Percentiles rank a stretch among this genome's conserved stretches.
These are phyloP conservation scores for Millerozyma acaciae DNA, from an alignment of 805 yeast genomes.

Conservation along the genomic window DNA sequence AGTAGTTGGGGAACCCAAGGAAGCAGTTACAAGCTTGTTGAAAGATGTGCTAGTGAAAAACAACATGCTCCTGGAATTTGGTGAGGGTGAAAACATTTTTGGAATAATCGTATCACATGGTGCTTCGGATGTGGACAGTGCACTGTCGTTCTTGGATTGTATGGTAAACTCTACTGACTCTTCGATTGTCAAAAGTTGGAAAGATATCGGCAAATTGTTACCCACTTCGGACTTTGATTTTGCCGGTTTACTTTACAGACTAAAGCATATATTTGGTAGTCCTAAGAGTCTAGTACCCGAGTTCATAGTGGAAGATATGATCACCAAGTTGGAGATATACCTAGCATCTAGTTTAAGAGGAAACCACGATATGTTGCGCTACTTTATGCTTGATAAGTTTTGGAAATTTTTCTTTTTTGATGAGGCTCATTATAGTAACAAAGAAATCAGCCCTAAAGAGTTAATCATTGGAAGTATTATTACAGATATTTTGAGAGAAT, in stretches of 20 bases:
- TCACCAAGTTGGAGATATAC: constrained; percentile 45
- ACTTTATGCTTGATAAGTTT: too few relatives aligned
- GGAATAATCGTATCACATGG: too few relatives aligned
- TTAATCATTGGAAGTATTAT: too few relatives aligned
- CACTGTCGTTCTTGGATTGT: constrained; percentile 11
- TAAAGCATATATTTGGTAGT: constrained; percentile 26
- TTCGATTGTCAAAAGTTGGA: constrained; percentile 1
- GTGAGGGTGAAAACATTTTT: too few relatives aligned
- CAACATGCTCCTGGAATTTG: constrained; percentile 3
- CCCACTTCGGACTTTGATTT: constrained; percentile 48
- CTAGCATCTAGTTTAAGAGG: too few relatives aligned
- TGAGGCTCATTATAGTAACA: constrained; percentile 2
- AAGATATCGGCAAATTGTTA: constrained; percentile 21
- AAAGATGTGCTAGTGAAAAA: constrained; percentile 3
- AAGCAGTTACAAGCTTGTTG: constrained; percentile 15
- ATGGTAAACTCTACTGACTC: constrained; percentile 10
- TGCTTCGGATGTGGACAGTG: too few relatives aligned
- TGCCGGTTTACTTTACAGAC: constrained; percentile 41
- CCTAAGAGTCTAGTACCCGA: constrained; percentile 16
- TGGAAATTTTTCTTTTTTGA: constrained; percentile 23
- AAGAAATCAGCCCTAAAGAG: too few relatives aligned
- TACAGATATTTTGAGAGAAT: too few relatives aligned
- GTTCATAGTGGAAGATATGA: constrained; percentile 26
- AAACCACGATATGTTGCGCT: too few relatives aligned
- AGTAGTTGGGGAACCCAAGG: constrained; percentile 57